These are phyloP conservation scores for Colletotrichum sp. DNA, from an alignment of 2,329 filamentous ascomycete species.

Conservation along the genomic window DNA sequence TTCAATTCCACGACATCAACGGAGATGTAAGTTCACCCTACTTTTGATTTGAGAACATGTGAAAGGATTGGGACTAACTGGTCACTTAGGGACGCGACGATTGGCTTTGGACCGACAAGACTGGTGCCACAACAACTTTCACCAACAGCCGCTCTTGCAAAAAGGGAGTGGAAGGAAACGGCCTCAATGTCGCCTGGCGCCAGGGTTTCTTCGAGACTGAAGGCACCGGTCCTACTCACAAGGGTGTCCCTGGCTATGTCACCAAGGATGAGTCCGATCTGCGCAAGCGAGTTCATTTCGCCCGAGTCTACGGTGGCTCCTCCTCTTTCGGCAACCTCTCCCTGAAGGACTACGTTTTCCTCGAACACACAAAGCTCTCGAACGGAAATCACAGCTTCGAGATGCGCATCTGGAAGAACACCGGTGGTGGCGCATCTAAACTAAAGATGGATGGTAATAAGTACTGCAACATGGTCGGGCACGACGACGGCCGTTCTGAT, in stretches of 20 bases:
- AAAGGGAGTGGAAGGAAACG: constrained; percentile 24
- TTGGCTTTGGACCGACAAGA: constrained; percentile 26
- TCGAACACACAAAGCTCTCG: neutral
- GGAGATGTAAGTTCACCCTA: neutral
- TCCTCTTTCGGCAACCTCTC: neutral
- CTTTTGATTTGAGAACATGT: rapidly evolving
- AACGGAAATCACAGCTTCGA: neutral
- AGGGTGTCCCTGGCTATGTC: neutral
- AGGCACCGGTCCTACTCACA: neutral
- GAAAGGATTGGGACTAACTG: rapidly evolving
- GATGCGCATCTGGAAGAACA: neutral
- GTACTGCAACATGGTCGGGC: neutral
- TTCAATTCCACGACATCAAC: neutral
- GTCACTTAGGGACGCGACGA: constrained; percentile 16
- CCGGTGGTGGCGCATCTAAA: neutral
- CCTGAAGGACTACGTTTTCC: neutral
- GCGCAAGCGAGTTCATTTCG: neutral
- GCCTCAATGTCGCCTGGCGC: constrained; percentile 26
- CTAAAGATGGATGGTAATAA: neutral
- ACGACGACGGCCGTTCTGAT: neutral
- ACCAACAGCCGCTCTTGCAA: constrained; percentile 23
- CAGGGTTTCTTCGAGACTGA: constrained; percentile 14
- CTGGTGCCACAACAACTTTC: constrained; percentile 23
- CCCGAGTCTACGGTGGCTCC: neutral
- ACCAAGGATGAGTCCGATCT: neutral